Evolutionary conservation across 2,329 filamentous ascomycete genomes (phyloP), one percentile per base, ranked within the genome.

Genomic region (Dendryphion nanum): DNA sequence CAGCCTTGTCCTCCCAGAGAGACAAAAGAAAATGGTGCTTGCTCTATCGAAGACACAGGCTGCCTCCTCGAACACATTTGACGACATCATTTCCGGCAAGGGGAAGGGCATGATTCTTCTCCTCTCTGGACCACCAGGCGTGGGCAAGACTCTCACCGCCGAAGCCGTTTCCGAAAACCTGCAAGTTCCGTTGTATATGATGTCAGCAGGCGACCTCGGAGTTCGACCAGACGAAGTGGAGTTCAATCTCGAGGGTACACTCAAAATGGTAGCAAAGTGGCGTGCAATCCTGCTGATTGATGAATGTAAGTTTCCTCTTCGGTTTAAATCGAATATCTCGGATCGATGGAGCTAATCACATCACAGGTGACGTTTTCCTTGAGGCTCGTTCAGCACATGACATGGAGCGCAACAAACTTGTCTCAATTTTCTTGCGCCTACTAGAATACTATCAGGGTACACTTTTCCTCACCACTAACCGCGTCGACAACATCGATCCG

Each of bases 381-480:
- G 85, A 90, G 71, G 84, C 86, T 65, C 80, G 87, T 3, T 84
- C 85, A 30, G 81, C 86, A 57, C 81, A 86, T 45, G 86, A 91
- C 55, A 82, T 91, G 37, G 82, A 88, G 59, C 82, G 87, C 41
- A 93, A 93, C 52, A 85, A 85, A 0, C 78, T 90, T 2, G 88
- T 93, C 41, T 86, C 82, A 65, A 41, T 41, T 23, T 94, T 94
- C 71, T 71, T 94, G 2, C 81, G 87, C 1, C 75, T 89, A 41
- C 71, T 94, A 0, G 89, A 95, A 63, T 94, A 94, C 61, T 93
- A 90, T 68, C 85, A 90, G 58, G 88, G 88, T 4, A 91, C 93
- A 37, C 66, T 94, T 2, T 91, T 94, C 70, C 68, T 94, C 15
- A 94, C 88, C 0, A 93, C 88, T 3, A 93, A 94, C 61, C 79